Base-by-base conservation (phyloP, 106 monocot species). In the Triglochin maritima region DNA sequence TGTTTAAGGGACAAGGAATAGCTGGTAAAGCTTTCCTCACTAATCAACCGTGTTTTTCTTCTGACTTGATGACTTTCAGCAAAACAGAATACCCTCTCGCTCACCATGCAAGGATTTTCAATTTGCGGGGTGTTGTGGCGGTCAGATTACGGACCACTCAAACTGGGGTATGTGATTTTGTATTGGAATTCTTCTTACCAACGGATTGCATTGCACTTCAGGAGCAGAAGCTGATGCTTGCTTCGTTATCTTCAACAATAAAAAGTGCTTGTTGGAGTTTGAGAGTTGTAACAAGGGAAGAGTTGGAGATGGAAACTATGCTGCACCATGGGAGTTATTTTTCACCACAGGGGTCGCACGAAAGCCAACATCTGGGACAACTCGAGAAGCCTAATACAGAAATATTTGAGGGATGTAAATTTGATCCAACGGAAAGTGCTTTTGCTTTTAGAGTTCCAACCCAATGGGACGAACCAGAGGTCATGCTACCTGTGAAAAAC, bases 151-250 rank as follows among this genome's bases (percentile, higher is more conserved):
- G 86, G 14, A 77, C 81, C 66, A 65, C 71, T 49, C 59, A 65
- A 44, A 80, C 78, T 17, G 83, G 78, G 11, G 71, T 17, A 11
- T 64, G 60, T 8, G 93, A 93, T 62, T 89, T 82, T 76, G 93
- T 89, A 1, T 67, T 93, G 17, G 93, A 93, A 69, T 86, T 93
- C 72, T 86, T 93, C 76, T 57, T 93, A 67, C 93, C 93, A 3
- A 44, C 71, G 13, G 46, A 83, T 59, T 88, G 83, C 63, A 59
- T 54, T 53, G 76, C 53, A 42, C 64, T 57, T 14, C 85, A 79
- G 44, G 79, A 81, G 65, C 93, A 88, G 57, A 81, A 62, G 56
- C 12, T 42, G 47, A 73, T 86, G 86, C 88, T 93, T 44, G 72
- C 81, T 62, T 79, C 79, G 8, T 59, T 93, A 58, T 83, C 85